These are phyloP conservation scores for Lepidium africanum DNA, from an alignment of 345 rosid species.

Conservation along the genomic window DNA sequence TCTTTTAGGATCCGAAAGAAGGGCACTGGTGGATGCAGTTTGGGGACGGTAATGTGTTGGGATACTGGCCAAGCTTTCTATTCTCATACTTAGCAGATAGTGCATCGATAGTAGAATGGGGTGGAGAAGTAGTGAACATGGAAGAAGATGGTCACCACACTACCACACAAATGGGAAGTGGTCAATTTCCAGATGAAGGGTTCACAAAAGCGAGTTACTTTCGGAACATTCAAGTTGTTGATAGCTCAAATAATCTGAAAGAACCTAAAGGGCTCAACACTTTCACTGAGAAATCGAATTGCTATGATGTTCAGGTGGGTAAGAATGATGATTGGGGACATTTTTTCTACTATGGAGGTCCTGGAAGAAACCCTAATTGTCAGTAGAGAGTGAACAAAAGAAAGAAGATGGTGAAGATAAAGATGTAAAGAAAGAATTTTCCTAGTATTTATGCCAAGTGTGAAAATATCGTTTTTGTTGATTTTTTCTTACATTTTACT, in stretches of 20 bases:
- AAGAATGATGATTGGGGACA: slow-evolving; percentile 55
- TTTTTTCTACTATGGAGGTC: slow-evolving; percentile 63
- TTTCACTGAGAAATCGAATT: slow-evolving; percentile 55
- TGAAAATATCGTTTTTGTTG: slow-evolving; percentile 29
- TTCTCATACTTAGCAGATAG: slow-evolving; percentile 60
- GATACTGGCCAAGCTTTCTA: slow-evolving; percentile 62
- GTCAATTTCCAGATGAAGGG: slow-evolving; percentile 57
- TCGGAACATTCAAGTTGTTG: slow-evolving; percentile 58
- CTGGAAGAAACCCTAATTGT: slow-evolving; percentile 58
- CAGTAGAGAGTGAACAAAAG: slow-evolving; percentile 25
- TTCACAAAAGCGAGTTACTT: slow-evolving; percentile 59
- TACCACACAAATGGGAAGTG: slow-evolving; percentile 70
- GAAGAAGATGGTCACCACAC: slow-evolving; percentile 57
- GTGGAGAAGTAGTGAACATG: slow-evolving; percentile 69
- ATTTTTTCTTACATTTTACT: slow-evolving; percentile 24
- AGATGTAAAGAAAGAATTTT: slow-evolving; percentile 4
- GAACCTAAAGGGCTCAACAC: slow-evolving; percentile 52
- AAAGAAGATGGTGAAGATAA: slow-evolving; percentile 4
- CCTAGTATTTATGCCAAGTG: background rate
- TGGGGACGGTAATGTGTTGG: slow-evolving; percentile 50
- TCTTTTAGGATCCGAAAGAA: slow-evolving; percentile 53
- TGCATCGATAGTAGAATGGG: slow-evolving; percentile 73
- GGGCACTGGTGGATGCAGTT: slow-evolving; percentile 86
- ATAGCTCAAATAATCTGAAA: slow-evolving; percentile 51
- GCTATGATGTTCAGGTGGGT: slow-evolving; percentile 52